phyloP scores from a whole-genome alignment of 2,329 filamentous ascomycete genomes.

The Endoconidiophora laricicola region DNA sequence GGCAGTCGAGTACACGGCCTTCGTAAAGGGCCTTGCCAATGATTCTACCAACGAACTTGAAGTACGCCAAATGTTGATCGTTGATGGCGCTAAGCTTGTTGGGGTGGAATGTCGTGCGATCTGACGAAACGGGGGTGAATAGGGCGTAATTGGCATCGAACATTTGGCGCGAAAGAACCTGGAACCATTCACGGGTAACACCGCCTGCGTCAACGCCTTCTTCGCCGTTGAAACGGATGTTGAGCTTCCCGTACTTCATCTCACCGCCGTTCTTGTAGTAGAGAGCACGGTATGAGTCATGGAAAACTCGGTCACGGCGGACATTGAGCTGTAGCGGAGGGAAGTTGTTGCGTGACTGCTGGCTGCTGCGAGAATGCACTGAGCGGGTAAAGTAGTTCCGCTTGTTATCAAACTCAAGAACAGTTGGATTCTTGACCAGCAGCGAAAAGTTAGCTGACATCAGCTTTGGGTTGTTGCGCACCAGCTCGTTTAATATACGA shows the following conservation, averaged over 20 bases:
- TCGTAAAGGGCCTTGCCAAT: conserved; percentile 98
- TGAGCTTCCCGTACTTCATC: conserved; percentile 98
- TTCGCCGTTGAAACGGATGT: conserved; percentile 91
- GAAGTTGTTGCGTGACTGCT: conserved; percentile 51
- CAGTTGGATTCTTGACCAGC: conserved; percentile 95
- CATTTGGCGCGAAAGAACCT: conserved; percentile 92
- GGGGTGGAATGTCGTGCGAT: conserved; percentile 96
- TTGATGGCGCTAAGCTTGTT: conserved; percentile 91
- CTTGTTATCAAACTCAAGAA: conserved; percentile 98
- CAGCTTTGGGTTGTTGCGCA: conserved; percentile 88
- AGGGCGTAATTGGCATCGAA: conserved; percentile 96
- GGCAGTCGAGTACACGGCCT: conserved; percentile 86
- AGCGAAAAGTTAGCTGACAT: conserved; percentile 98
- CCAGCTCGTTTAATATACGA: conserved; percentile 93
- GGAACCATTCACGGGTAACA: conserved; percentile 98
- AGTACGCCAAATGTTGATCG: conserved; percentile 89
- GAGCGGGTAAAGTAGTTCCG: conserved; percentile 96
- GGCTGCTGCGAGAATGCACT: conserved; percentile 55
- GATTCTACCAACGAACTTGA: conserved; percentile 97
- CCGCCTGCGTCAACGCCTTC: conserved; percentile 96
- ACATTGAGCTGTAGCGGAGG: conserved; percentile 71
- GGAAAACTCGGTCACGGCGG: conserved; percentile 87
- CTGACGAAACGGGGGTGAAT: conserved; percentile 90
- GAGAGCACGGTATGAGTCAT: conserved; percentile 94
- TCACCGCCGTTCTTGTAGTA: conserved; percentile 95